Percentiles rank a stretch among this genome's conserved stretches.
These are phyloP conservation scores for Euphorbia lathyris DNA, from an alignment of 345 rosid species.

Conservation along the genomic window DNA sequence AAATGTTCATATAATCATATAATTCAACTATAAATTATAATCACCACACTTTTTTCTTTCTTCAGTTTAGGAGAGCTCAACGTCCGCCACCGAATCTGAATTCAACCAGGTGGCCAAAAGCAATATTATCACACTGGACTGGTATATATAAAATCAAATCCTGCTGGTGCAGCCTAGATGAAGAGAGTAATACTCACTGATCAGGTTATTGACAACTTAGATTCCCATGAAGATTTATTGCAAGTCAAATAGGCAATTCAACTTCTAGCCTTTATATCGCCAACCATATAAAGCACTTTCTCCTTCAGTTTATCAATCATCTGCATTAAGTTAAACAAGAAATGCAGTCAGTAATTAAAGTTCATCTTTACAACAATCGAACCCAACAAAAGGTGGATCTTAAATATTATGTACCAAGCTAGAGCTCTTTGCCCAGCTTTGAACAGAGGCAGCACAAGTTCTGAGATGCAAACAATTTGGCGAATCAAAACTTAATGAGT, in stretches of 20 bases:
- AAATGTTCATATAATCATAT: background rate
- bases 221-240: slow-evolving; percentile 19
- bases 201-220: background rate
- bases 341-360: slow-evolving; percentile 3
- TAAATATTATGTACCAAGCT: slow-evolving; percentile 36
- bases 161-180: background rate
- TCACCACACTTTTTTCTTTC: no score
- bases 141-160: background rate
- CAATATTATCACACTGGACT: no score
- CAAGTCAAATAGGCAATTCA: slow-evolving; percentile 2
- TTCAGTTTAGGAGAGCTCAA: no score
- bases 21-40: no score
- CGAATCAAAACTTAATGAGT: slow-evolving; percentile 45
- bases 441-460: slow-evolving; percentile 45
- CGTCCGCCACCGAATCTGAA: no score
- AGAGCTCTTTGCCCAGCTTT: slow-evolving; percentile 69
- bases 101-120: no score
- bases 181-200: background rate
- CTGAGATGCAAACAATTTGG: slow-evolving; percentile 57
- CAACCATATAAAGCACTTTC: slow-evolving; percentile 50
- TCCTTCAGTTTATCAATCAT: slow-evolving; percentile 50
- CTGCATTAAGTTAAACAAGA: slow-evolving; percentile 35
- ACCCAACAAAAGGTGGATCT: slow-evolving; percentile 5
- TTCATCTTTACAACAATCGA: slow-evolving; percentile 4
- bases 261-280: slow-evolving; percentile 34